These are phyloP conservation scores for Daldinia loculata DNA, from an alignment of 495 filamentous ascomycete genomes.

Conservation along the genomic window DNA sequence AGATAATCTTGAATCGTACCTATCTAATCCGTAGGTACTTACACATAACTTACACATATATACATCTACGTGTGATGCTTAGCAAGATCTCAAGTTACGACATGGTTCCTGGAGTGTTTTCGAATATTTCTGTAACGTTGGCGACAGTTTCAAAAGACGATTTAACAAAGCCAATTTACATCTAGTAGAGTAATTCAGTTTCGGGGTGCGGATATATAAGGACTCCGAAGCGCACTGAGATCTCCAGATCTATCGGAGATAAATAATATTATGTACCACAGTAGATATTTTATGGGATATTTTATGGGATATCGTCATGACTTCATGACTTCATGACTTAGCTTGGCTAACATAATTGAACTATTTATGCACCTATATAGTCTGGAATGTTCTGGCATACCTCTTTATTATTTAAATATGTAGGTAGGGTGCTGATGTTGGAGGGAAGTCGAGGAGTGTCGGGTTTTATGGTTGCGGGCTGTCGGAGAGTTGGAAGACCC, in stretches of 20 bases:
- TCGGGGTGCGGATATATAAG: conserved; percentile 20
- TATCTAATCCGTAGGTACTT: background rate
- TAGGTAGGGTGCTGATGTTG: background rate
- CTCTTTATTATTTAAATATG: background rate
- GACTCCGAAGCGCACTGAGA: conserved; percentile 10
- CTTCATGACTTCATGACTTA: no score
- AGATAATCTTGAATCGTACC: background rate
- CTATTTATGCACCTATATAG: background rate
- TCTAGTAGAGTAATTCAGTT: background rate
- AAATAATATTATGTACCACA: background rate
- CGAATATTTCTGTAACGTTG: no score
- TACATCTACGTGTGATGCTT: background rate
- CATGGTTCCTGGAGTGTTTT: background rate
- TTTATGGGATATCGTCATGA: no score
- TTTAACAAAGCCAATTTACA: background rate
- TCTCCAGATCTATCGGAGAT: background rate
- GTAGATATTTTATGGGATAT: no score
- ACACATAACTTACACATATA: background rate
- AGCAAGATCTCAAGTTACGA: background rate
- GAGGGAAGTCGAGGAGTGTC: background rate
- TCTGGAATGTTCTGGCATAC: background rate
- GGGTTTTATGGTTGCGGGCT: conserved; percentile 13
- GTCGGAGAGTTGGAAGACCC: conserved; percentile 34
- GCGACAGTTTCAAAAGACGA: background rate
- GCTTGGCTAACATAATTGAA: no score